Conservation (phyloP, 148 eudicot genomes). For the Heliamphora exappendiculata region DNA sequence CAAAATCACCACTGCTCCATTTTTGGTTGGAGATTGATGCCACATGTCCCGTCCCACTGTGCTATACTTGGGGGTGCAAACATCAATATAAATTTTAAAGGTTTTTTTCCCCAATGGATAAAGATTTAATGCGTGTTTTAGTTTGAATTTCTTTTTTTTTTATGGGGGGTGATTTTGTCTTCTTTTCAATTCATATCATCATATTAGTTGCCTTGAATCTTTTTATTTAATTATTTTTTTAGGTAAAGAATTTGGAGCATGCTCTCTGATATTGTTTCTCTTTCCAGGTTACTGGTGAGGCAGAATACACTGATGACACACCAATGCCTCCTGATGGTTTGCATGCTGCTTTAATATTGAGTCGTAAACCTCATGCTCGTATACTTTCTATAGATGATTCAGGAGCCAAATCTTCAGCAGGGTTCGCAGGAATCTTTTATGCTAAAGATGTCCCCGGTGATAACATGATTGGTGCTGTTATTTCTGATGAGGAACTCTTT, state of each 20-base stretch:
- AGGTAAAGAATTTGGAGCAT: neutral
- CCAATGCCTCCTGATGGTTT: slow-evolving; percentile 73
- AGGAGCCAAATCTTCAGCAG: slow-evolving; percentile 66
- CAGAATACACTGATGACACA: slow-evolving; percentile 87
- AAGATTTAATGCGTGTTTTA: neutral
- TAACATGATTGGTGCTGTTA: slow-evolving; percentile 62
- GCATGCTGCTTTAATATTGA: slow-evolving; percentile 78
- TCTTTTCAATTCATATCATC: neutral
- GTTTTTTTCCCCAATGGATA: neutral
- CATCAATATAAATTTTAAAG: neutral
- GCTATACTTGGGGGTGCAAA: too few relatives aligned
- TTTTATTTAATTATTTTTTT: neutral
- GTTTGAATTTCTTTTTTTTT: neutral
- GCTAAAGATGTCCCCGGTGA: slow-evolving; percentile 86
- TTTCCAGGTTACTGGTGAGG: slow-evolving; percentile 86
- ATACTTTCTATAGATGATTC: slow-evolving; percentile 76
- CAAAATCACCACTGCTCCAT: too few relatives aligned
- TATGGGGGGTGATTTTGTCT: neutral
- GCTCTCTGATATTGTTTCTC: neutral
- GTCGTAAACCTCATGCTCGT: slow-evolving; percentile 95
- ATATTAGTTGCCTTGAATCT: neutral
- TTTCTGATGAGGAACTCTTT: slow-evolving; percentile 84
- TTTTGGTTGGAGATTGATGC: too few relatives aligned
- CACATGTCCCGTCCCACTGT: too few relatives aligned
- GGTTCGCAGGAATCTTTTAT: slow-evolving; percentile 69